These are phyloP conservation scores for Brassica cretica DNA, from an alignment of 345 rosid species.

Conservation along the genomic window DNA sequence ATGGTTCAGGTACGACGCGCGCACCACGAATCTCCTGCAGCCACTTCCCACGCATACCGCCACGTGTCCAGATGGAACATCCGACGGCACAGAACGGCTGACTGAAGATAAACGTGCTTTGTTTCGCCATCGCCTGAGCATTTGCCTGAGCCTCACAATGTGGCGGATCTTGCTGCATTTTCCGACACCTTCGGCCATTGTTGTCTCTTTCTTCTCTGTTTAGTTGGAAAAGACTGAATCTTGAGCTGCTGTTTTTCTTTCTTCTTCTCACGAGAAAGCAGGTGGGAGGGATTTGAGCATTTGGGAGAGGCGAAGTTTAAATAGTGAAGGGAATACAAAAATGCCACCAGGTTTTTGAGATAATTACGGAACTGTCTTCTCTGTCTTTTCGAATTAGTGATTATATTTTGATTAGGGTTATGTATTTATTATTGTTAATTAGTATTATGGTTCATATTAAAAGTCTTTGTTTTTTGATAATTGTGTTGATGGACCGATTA, in stretches of 20 bases:
- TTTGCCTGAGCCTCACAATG: conserved; percentile 85
- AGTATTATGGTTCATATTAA: conserved; percentile 10
- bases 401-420: not conserved
- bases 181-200: conserved; percentile 62
- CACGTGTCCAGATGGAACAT: conserved; percentile 93
- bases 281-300: conserved; percentile 9
- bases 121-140: conserved; percentile 85
- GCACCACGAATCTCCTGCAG: conserved; percentile 76
- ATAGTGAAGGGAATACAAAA: conserved; percentile 17
- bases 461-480: conserved; percentile 18
- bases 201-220: not conserved
- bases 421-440: not conserved
- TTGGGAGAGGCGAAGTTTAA: conserved; percentile 46
- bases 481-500: conserved; percentile 19
- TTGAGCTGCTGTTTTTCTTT: not conserved
- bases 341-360: conserved; percentile 38
- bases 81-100: conserved; percentile 53
- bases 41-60: conserved; percentile 74
- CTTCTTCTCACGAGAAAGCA: conserved; percentile 1
- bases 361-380: conserved; percentile 46
- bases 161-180: conserved; percentile 94
- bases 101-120: conserved; percentile 76
- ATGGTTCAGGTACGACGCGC: conserved; percentile 88
- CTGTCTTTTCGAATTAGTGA: not conserved
- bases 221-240: conserved; percentile 3